These are phyloP conservation scores for Stygiomarasmius scandens DNA, from an alignment of 1,284 basidiomycete species.

Conservation along the genomic window DNA sequence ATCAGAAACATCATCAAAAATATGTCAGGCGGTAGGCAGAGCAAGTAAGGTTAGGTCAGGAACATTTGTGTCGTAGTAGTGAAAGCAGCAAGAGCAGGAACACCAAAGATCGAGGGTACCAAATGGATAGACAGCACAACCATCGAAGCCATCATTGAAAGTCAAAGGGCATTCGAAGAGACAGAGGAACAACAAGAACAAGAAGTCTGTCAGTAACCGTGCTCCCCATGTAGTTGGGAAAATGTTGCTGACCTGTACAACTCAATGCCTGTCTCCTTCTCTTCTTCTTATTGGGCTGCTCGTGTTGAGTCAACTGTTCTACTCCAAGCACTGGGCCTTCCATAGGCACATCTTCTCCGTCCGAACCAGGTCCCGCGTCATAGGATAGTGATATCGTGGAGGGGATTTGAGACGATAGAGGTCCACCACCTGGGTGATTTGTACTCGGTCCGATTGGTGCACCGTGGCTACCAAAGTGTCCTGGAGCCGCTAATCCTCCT, in stretches of 20 bases:
- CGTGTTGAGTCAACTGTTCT: not conserved
- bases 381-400: not conserved
- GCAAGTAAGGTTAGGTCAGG: not conserved
- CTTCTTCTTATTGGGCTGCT: slow-evolving; percentile 58
- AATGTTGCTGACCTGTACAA: slow-evolving; percentile 64
- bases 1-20: not conserved
- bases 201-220: not conserved
- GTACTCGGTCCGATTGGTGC: not conserved
- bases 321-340: not conserved
- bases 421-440: not conserved
- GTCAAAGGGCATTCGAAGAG: no score
- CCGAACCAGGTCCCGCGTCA: not conserved
- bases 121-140: not conserved
- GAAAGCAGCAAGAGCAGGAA: no score
- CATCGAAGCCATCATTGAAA: no score
- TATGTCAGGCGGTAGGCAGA: not conserved
- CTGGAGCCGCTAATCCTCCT: not conserved
- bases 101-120: not conserved
- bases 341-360: not conserved
- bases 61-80: not conserved
- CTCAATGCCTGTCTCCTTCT: slow-evolving; percentile 73
- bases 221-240: not conserved
- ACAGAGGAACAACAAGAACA: not conserved
- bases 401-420: not conserved
- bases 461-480: no score